Evolutionary conservation across 2,329 filamentous ascomycete species (phyloP).

Genomic region (Pseudopithomyces chartarum): DNA sequence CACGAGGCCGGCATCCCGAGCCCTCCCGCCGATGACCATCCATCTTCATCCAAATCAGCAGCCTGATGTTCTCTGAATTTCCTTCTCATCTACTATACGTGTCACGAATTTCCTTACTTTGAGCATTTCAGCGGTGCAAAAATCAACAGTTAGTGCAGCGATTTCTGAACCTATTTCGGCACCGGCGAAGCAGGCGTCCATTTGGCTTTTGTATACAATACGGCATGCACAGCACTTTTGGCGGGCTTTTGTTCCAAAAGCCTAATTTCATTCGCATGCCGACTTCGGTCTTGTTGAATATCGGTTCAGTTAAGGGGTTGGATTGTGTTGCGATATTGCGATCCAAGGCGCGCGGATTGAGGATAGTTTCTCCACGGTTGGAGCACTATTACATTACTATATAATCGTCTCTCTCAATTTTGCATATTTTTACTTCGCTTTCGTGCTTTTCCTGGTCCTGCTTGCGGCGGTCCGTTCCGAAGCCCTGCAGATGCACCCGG

Average conservation of each 20-base stretch:
- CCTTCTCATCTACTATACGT: constrained; percentile 4
- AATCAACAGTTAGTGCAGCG: constrained; percentile 8
- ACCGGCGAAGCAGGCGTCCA: constrained; percentile 21
- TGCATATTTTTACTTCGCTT: neutral
- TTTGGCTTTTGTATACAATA: constrained; percentile 9
- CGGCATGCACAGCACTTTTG: constrained; percentile 6
- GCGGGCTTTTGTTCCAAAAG: constrained; percentile 16
- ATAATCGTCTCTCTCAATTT: neutral
- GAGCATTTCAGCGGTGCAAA: constrained; percentile 28
- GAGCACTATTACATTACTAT: constrained; percentile 1
- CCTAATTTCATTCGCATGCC: constrained; percentile 1
- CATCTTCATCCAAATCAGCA: constrained; percentile 15
- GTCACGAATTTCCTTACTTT: constrained; percentile 24
- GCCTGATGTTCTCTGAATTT: neutral
- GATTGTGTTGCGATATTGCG: neutral
- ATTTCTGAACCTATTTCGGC: constrained; percentile 9
- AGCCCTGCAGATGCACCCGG: neutral
- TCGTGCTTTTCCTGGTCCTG: neutral
- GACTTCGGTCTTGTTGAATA: constrained; percentile 5
- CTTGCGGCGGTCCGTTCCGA: constrained; percentile 1
- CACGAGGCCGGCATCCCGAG: constrained; percentile 18
- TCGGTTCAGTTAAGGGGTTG: neutral
- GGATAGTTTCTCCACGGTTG: neutral
- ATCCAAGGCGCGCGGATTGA: neutral
- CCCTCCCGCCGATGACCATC: neutral